Evolutionary conservation across 331 rosid species (phyloP).

Genomic region (Rhamnella rubrinervis): DNA sequence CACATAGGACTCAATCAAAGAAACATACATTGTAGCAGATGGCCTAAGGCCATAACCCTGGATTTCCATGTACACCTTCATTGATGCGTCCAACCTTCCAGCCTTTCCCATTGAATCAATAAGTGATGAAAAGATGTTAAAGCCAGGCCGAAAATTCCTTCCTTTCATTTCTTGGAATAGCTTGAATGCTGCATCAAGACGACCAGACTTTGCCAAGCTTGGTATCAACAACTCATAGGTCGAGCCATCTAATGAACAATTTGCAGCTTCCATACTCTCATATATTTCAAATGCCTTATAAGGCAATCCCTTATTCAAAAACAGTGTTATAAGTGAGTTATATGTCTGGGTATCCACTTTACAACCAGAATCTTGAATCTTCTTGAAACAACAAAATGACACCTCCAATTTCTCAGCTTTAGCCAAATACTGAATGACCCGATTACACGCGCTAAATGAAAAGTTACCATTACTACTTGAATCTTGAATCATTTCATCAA

Average conservation of each 20-base stretch:
- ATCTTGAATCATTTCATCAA: constrained; percentile 86
- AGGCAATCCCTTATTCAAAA: constrained; percentile 86
- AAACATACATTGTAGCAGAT: constrained; percentile 64
- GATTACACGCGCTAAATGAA: constrained; percentile 55
- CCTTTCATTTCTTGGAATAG: constrained; percentile 84
- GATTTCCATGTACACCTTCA: constrained; percentile 93
- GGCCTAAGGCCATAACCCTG: constrained; percentile 70
- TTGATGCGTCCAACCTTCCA: constrained; percentile 77
- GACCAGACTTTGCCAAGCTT: constrained; percentile 85
- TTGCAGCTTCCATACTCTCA: constrained; percentile 73
- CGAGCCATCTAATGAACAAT: constrained; percentile 62
- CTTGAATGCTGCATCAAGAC: constrained; percentile 88
- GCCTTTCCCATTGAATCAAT: constrained; percentile 98
- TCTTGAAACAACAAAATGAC: constrained; percentile 84
- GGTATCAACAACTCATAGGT: constrained; percentile 94
- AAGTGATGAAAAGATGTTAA: constrained; percentile 58
- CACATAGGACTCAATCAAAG: constrained; percentile 82
- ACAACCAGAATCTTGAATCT: constrained; percentile 64
- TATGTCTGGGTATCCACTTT: constrained; percentile 66
- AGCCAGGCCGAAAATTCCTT: constrained; percentile 61
- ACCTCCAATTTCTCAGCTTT: constrained; percentile 86
- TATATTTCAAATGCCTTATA: constrained; percentile 92
- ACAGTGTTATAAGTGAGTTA: constrained; percentile 74
- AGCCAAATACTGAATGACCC: constrained; percentile 78
- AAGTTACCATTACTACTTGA: constrained; percentile 41